Evolutionary conservation across 768 basidiomycete species (phyloP).

Genomic region (Termitomyces sp.): DNA sequence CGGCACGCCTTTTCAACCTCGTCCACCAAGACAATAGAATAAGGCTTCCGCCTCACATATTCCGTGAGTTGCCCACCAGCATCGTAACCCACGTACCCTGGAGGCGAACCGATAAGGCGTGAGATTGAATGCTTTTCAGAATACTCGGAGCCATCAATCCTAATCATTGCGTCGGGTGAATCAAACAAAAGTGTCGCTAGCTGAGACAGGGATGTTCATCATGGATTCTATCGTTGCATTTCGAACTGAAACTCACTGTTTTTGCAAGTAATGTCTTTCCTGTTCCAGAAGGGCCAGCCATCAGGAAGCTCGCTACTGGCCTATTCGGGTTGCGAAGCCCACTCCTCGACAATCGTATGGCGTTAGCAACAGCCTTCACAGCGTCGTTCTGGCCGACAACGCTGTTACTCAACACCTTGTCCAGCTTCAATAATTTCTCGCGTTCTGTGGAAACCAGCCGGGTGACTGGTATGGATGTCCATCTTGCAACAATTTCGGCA

Average conservation of each 20-base stretch:
- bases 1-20: slow-evolving; percentile 91
- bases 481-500: slow-evolving; percentile 89
- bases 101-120: slow-evolving; percentile 57
- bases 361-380: slow-evolving; percentile 90
- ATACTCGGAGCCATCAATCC: slow-evolving; percentile 92
- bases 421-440: slow-evolving; percentile 86
- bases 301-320: slow-evolving; percentile 90
- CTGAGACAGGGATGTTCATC: slow-evolving; percentile 31
- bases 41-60: slow-evolving; percentile 89
- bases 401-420: slow-evolving; percentile 69
- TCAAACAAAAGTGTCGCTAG: slow-evolving; percentile 89
- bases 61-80: slow-evolving; percentile 90
- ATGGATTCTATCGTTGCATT: background rate
- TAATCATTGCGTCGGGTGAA: slow-evolving; percentile 87
- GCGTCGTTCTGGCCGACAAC: slow-evolving; percentile 93
- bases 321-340: slow-evolving; percentile 87
- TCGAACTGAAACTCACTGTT: slow-evolving; percentile 51
- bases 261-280: slow-evolving; percentile 90
- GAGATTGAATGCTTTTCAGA: slow-evolving; percentile 67
- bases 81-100: slow-evolving; percentile 92
- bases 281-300: slow-evolving; percentile 89
- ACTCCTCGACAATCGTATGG: slow-evolving; percentile 87
- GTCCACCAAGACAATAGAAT: slow-evolving; percentile 81
- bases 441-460: slow-evolving; percentile 85
- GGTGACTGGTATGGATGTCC: slow-evolving; percentile 92